Evolutionary conservation across 1,139 yeast genomes (phyloP).

Genomic region (Citeromyces hawaiiensis): DNA sequence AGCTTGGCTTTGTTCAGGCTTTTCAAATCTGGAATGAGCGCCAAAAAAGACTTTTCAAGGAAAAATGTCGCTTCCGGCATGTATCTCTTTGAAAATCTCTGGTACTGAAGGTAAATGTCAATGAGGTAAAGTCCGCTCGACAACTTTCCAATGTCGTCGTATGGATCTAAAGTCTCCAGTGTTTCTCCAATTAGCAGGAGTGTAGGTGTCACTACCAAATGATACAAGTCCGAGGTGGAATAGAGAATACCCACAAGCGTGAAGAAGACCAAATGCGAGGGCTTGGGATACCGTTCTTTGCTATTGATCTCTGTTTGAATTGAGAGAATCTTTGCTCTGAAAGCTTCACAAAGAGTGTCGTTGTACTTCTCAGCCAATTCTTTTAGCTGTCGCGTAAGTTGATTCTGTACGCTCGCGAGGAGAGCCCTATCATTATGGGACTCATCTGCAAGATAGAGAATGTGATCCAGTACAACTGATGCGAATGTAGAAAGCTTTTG

Average conservation of each 20-base stretch:
- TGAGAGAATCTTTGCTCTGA: slow-evolving; percentile 30
- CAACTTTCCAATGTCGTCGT: slow-evolving; percentile 20
- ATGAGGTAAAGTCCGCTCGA: slow-evolving; percentile 45
- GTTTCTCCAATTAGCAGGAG: slow-evolving; percentile 61
- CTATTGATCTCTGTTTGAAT: slow-evolving; percentile 34
- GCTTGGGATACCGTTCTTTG: slow-evolving; percentile 18
- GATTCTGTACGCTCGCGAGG: slow-evolving; percentile 23
- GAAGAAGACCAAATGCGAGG: slow-evolving; percentile 53
- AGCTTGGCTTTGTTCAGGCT: slow-evolving; percentile 11
- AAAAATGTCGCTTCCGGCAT: slow-evolving; percentile 68
- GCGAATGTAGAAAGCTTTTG: slow-evolving; percentile 57
- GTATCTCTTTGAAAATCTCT: slow-evolving; percentile 64
- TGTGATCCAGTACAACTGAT: slow-evolving; percentile 49
- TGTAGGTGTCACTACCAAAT: slow-evolving; percentile 80
- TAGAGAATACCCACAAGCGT: slow-evolving; percentile 63
- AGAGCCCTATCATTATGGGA: slow-evolving; percentile 15
- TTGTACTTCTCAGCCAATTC: slow-evolving; percentile 55
- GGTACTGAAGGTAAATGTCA: slow-evolving; percentile 57
- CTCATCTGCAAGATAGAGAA: slow-evolving; percentile 35
- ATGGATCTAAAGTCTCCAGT: slow-evolving; percentile 32
- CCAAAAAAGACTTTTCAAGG: slow-evolving; percentile 35
- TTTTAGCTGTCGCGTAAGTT: slow-evolving; percentile 37
- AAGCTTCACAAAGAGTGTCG: slow-evolving; percentile 43
- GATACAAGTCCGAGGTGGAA: slow-evolving; percentile 94
- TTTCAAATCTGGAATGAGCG: slow-evolving; percentile 30